Evolutionary conservation across 495 filamentous ascomycete genomes (phyloP).

Genomic region (Alectoria sarmentosa): DNA sequence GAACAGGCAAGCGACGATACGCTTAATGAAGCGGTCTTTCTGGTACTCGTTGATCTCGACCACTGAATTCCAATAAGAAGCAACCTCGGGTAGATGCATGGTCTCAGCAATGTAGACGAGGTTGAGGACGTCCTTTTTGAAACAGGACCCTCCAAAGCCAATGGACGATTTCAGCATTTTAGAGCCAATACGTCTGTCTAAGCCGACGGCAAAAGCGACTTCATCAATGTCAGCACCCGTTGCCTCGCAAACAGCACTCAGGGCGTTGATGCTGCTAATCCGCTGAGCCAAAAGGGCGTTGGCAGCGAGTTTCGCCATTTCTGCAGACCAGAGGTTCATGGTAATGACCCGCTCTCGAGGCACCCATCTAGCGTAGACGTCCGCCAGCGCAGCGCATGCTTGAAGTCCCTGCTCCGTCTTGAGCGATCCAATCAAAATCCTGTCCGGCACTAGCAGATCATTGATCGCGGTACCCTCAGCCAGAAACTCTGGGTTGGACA

Average conservation of each 20-base stretch:
- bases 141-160: constrained; percentile 67
- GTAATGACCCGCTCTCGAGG: constrained; percentile 56
- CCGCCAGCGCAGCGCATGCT: constrained; percentile 56
- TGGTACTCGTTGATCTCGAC: constrained; percentile 74
- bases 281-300: constrained; percentile 79
- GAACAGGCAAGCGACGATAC: constrained; percentile 59
- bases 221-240: constrained; percentile 72
- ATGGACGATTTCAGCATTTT: constrained; percentile 71
- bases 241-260: constrained; percentile 72
- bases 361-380: constrained; percentile 69
- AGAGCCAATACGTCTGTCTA: constrained; percentile 63
- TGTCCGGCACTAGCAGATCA: constrained; percentile 65
- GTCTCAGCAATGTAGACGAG: constrained; percentile 67
- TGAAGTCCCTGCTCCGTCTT: constrained; percentile 46
- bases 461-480: constrained; percentile 71
- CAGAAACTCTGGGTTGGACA: constrained; percentile 81
- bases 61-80: constrained; percentile 68
- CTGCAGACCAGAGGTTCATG: constrained; percentile 72
- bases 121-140: constrained; percentile 76
- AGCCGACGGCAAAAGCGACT: constrained; percentile 59
- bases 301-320: constrained; percentile 72
- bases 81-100: constrained; percentile 63
- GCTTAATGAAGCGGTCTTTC: constrained; percentile 56
- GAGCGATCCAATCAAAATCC: constrained; percentile 69
- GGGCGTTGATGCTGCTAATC: constrained; percentile 76